Conservation (phyloP, 2,329 filamentous ascomycete genomes). For the Rhinocladiella mackenziei region DNA sequence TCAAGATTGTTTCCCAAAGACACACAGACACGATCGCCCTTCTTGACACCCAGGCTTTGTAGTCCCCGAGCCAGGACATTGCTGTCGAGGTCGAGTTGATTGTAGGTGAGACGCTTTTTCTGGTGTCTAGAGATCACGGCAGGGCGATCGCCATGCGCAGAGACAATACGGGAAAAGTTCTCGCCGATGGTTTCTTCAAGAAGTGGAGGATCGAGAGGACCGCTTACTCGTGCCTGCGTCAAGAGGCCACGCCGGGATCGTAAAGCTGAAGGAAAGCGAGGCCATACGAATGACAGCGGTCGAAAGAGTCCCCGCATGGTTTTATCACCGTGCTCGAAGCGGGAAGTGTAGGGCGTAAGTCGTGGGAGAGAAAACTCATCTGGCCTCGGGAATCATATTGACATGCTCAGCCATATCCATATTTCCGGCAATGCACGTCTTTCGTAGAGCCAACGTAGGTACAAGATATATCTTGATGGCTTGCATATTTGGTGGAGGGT, state of each 20-base stretch:
- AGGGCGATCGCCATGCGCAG: conserved; percentile 43
- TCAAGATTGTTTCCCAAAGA: conserved; percentile 82
- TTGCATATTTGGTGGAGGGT: too few species aligned
- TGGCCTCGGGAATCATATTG: too few species aligned
- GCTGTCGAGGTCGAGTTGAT: conserved; percentile 59
- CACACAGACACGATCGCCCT: conserved; percentile 70
- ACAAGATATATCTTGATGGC: too few species aligned
- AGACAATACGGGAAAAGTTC: conserved; percentile 45
- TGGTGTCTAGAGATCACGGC: conserved; percentile 63
- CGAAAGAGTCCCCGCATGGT: conserved; percentile 20
- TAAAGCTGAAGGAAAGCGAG: not conserved
- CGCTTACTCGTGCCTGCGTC: conserved; percentile 22
- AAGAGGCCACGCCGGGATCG: conserved; percentile 15
- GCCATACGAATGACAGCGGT: conserved; percentile 10
- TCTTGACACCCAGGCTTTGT: conserved; percentile 28
- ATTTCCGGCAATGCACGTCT: too few species aligned
- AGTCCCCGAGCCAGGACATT: conserved; percentile 29
- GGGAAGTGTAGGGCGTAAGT: too few species aligned
- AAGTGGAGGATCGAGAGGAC: conserved; percentile 38
- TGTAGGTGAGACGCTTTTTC: conserved; percentile 64
- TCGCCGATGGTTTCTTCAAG: conserved; percentile 46
- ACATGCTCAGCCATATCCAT: not conserved
- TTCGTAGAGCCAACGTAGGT: too few species aligned
- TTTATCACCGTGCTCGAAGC: conserved; percentile 9
- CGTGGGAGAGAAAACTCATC: too few species aligned